phyloP scores from a whole-genome alignment of 1,139 yeast species.

The Yamadazyma dendronema region DNA sequence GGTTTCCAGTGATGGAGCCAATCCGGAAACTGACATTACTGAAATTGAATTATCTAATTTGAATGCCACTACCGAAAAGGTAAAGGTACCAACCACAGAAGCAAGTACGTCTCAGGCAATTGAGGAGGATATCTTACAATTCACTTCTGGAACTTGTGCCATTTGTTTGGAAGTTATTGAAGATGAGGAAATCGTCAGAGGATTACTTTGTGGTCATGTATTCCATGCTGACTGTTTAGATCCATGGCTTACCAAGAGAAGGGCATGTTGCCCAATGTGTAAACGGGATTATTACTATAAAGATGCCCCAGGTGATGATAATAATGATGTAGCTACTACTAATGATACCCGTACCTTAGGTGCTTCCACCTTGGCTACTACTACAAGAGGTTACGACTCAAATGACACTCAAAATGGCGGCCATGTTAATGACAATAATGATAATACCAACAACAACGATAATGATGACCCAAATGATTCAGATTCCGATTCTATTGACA shows the following conservation, averaged over 20 bases:
- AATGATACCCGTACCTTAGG: slow-evolving; percentile 1
- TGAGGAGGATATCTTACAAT: slow-evolving; percentile 50
- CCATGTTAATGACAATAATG: slow-evolving; percentile 1
- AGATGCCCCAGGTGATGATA: slow-evolving; percentile 12
- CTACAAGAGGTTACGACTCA: too few species aligned
- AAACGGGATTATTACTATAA: slow-evolving; percentile 65
- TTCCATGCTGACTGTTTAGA: slow-evolving; percentile 79
- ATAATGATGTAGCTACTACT: slow-evolving; percentile 4
- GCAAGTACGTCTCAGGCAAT: neutral
- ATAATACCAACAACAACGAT: neutral
- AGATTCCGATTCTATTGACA: slow-evolving; percentile 32
- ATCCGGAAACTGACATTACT: neutral
- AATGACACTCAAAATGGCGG: slow-evolving; percentile 3
- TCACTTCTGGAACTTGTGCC: slow-evolving; percentile 75
- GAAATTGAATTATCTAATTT: slow-evolving; percentile 9
- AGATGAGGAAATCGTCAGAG: slow-evolving; percentile 64
- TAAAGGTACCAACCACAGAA: neutral
- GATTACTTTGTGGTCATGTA: slow-evolving; percentile 79
- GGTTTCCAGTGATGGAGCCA: neutral
- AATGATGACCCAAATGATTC: slow-evolving; percentile 21
- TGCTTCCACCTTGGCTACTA: too few species aligned
- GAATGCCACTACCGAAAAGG: neutral
- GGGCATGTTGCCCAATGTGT: slow-evolving; percentile 86
- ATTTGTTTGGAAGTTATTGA: slow-evolving; percentile 71
- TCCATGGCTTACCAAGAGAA: slow-evolving; percentile 75